These are phyloP conservation scores for Neocucurbitaria cava DNA, from an alignment of 2,329 filamentous ascomycete genomes.

Conservation along the genomic window DNA sequence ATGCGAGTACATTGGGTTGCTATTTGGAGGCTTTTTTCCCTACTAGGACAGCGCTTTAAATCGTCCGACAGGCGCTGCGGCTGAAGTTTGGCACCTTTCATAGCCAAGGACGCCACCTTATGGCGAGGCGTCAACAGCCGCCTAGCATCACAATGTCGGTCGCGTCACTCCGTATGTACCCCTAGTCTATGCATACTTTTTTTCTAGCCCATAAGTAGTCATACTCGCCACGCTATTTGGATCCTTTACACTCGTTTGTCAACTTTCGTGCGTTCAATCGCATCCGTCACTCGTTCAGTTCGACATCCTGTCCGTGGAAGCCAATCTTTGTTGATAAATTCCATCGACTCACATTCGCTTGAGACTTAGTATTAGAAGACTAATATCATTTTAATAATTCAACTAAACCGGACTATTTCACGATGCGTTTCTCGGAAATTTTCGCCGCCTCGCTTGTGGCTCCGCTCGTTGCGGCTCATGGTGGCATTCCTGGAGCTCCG, in stretches of 20 bases:
- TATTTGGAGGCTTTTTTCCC: not conserved
- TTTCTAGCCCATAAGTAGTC: not conserved
- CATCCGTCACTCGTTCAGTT: conserved; percentile 22
- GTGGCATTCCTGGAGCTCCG: conserved; percentile 32
- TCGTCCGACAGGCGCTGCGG: conserved; percentile 13
- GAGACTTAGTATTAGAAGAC: not conserved
- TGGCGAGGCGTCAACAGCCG: conserved; percentile 2
- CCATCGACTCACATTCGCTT: conserved; percentile 10
- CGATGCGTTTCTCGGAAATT: conserved; percentile 43
- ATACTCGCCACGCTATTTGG: not conserved
- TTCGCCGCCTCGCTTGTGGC: conserved; percentile 35
- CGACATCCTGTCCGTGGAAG: conserved; percentile 4
- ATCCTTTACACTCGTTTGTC: conserved; percentile 8
- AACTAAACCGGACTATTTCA: conserved; percentile 1
- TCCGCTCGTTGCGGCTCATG: conserved; percentile 42
- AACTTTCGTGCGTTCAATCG: conserved; percentile 12
- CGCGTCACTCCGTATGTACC: conserved; percentile 5
- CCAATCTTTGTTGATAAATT: conserved; percentile 10
- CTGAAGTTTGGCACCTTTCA: conserved; percentile 3
- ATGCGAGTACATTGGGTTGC: not conserved
- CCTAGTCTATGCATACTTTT: conserved; percentile 5
- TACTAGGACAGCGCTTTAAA: conserved; percentile 1
- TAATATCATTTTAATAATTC: not conserved
- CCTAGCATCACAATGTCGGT: conserved; percentile 6
- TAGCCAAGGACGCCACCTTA: conserved; percentile 16